Conservation (phyloP, 192 early-diverging fungal species). For the Nowakowskiella sp. region DNA sequence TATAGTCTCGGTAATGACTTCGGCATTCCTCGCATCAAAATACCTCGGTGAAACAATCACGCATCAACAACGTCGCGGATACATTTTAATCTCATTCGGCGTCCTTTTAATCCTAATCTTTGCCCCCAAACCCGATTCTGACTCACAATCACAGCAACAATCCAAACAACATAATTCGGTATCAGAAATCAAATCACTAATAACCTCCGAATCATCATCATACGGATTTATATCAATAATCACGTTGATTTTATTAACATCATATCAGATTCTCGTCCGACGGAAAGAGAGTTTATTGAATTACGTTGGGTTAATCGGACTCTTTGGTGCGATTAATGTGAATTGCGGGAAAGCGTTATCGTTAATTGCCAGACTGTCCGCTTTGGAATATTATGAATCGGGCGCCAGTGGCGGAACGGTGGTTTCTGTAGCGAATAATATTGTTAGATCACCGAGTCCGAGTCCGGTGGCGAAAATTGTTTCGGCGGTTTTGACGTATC, state of each 20-base stretch:
- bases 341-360: constrained; percentile 21
- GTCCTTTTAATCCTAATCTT: constrained; percentile 17
- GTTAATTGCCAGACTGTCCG: neutral
- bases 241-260: neutral
- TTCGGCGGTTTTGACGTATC: neutral
- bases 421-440: neutral
- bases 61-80: constrained; percentile 14
- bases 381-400: constrained; percentile 1
- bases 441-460: no score
- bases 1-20: constrained; percentile 19
- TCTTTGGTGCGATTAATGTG: constrained; percentile 25
- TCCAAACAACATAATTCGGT: no score
- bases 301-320: no score
- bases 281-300: constrained; percentile 6
- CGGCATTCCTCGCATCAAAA: constrained; percentile 7
- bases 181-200: neutral
- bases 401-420: constrained; percentile 4
- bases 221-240: no score
- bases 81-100: constrained; percentile 9
- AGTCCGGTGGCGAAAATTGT: no score
- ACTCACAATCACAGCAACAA: no score
- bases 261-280: no score
- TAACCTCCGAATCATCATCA: constrained; percentile 5
- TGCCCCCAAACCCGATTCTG: constrained; percentile 12
- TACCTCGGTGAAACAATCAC: constrained; percentile 16